Evolutionary conservation across 176 grass and related monocot genomes (phyloP), one percentile per base, ranked within the genome.

Genomic region (Raddia guianensis): DNA sequence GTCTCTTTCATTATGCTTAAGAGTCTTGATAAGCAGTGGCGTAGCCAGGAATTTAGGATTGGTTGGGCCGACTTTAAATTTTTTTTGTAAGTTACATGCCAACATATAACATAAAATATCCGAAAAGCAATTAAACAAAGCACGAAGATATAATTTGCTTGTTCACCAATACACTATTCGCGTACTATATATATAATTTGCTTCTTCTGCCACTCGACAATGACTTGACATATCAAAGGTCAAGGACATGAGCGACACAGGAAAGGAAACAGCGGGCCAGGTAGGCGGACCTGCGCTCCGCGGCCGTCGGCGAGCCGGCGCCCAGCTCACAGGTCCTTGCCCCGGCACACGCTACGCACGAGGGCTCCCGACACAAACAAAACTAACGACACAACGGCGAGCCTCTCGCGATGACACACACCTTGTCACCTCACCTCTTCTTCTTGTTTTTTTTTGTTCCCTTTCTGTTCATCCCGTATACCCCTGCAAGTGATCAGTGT

Each of bases 201-300:
- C 73, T 44, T 64, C 67, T 69, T 47, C 83, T 89, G 87, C 82
- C 87, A 49, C 87, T 80, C 76, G 76, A 84, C 76, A 33, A 54
- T 60, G 70, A 81, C 77, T 64, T 37, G 13, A 76, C 67, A 76
- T 80, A 56, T 64, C 87, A 43, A 68, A 76, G 64, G 71, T 70
- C 82, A 76, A 81, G 70, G 82, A 82, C 87, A 70, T 63, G 44
- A 68, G 71, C 47, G 46, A 27, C 81, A 71, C 35, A 10, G 2
- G 6, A 56, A 63, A n/a, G 12, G 12, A 74, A n/a, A 50, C 7
- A 50, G 33, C 3, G n/a, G 11, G 7, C 53, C 46, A 4, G 7
- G 43, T 42, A 37, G 44, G 32, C 84, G 19, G 12, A 87, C 77
- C 58, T 72, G 71, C 82, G 14, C 71, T 77, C 73, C 33, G 77